Base-by-base conservation (phyloP, 2,329 filamentous ascomycete genomes). In the Alternaria triticimaculans region DNA sequence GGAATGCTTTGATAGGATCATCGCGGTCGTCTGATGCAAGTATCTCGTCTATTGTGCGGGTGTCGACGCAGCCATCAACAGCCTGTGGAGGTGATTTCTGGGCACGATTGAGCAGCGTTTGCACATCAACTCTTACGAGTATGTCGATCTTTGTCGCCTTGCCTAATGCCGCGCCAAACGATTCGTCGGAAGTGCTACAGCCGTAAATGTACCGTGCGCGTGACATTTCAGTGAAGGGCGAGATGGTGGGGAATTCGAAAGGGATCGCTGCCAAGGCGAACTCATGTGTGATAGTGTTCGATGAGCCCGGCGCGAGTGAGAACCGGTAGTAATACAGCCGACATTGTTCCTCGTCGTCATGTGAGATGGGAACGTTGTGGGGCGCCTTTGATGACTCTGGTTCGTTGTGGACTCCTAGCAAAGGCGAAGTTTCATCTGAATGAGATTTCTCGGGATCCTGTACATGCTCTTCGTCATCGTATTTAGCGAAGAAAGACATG, bases 271-370 rank as follows among this genome's bases (percentile, higher is more conserved):
- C 85, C 1, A 92, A 80, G 0, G 88, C 88, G 81, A 89, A 91
- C 68, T 92, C 88, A 50, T 89, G 84, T 0, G 81, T 82, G 45
- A 92, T 90, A 0, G 67, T 74, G 0, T 73, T 80, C 3, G 78
- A 75, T 4, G 70, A 69, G 1, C 70, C 50, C 4, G 73, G 63
- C 0, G 72, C 59, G 2, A 90, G 76, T 2, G 82, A 80, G 70
- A 92, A 92, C 41, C 84, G 83, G 72, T 91, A 92, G 72, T 91
- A 91, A 76, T 92, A 92, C 0, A 92, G 81, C 6, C 89, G 85
- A 63, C 89, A 92, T 75, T 92, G 88, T 49, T 90, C 88, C 66
- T 88, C 85, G 64, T 91, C 88, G 2, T 78, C 75, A 21, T 70
- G 48, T 14, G 69, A 71, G 21, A 78, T 73, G 14, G 69, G 73